These are phyloP conservation scores for Ogataea nitratoaversa DNA, from an alignment of 805 yeast species.

Conservation along the genomic window DNA sequence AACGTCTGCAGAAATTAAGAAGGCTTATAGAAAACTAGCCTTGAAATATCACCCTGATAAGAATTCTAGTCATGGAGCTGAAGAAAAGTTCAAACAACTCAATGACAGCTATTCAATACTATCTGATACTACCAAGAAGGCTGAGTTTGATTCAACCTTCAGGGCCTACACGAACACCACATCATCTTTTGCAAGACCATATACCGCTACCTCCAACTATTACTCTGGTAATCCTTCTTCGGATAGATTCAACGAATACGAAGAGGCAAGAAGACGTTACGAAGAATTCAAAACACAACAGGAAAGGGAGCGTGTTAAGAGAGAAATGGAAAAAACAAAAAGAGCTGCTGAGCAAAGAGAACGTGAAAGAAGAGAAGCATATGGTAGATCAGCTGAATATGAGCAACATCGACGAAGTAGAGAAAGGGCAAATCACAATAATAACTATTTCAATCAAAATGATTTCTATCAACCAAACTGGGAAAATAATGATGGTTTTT, in stretches of 20 bases:
- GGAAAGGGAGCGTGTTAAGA: conserved; percentile 11
- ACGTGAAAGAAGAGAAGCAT: conserved; percentile 6
- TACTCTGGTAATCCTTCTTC: neutral
- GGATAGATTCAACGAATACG: conserved; percentile 13
- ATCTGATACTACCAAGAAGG: conserved; percentile 54
- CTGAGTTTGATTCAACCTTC: conserved; percentile 49
- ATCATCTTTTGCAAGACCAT: neutral
- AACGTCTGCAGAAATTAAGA: conserved; percentile 57
- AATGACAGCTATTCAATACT: conserved; percentile 86
- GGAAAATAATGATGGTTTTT: conserved; percentile 6
- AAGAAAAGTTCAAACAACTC: conserved; percentile 79
- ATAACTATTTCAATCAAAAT: neutral
- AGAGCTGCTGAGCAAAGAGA: neutral
- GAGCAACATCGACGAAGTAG: conserved; percentile 3
- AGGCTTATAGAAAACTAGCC: conserved; percentile 75
- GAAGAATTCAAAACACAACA: conserved; percentile 17
- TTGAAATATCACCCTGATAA: conserved; percentile 78
- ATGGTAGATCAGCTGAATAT: conserved; percentile 2
- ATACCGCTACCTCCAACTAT: too few relatives aligned
- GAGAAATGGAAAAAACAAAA: conserved; percentile 6
- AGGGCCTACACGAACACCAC: neutral
- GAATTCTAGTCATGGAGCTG: conserved; percentile 58
- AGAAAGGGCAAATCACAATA: neutral
- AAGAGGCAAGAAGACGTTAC: conserved; percentile 20
- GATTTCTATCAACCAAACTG: conserved; percentile 1